Base-by-base conservation (phyloP, 768 basidiomycete genomes). In the Glaciozyma antarctica region DNA sequence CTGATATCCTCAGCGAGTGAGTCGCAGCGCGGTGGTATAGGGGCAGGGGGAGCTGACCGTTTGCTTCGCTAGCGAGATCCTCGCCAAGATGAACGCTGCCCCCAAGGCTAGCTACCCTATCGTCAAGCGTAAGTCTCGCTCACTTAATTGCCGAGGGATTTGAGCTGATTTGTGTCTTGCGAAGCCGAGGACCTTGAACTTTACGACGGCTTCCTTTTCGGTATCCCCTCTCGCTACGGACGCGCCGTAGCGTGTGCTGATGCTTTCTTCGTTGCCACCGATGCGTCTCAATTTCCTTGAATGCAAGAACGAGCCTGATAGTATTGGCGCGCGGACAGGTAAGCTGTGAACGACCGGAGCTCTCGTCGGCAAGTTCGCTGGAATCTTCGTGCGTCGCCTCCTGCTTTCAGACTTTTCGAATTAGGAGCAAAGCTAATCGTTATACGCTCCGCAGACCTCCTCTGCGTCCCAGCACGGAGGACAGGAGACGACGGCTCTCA, bases 221-320 rank as follows among this genome's bases (percentile, higher is more conserved):
- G 70, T 12, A 38, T 55, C 17, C 66, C 59, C 17, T 67, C 62
- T 43, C 67, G 90, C 72, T 93, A 82, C 77, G 90, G 90, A 49
- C 84, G 82, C 73, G 85, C 88, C 76, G 83, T 89, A 28, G 86
- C 79, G 2, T 90, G 92, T 71, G 86, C 77, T 0, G 75, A 73
- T 44, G 68, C 75, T 0, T 86, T 91, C 78, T 89, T 87, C 83
- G 88, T 90, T 68, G 74, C 80, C 9, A 88, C 88, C 12, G 88
- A 88, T n/a, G n/a, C n/a, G n/a, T n/a, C n/a, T n/a, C n/a, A n/a
- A n/a, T n/a, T n/a, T n/a, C n/a, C n/a, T n/a, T n/a, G n/a, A n/a
- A n/a, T n/a, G n/a, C n/a, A n/a, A n/a, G n/a, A n/a, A n/a, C n/a
- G n/a, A n/a, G n/a, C n/a, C n/a, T n/a, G n/a, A n/a, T n/a, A n/a